Evolutionary conservation across 169 alveolate genomes (phyloP).

Genomic region (Perkinsus olseni): DNA sequence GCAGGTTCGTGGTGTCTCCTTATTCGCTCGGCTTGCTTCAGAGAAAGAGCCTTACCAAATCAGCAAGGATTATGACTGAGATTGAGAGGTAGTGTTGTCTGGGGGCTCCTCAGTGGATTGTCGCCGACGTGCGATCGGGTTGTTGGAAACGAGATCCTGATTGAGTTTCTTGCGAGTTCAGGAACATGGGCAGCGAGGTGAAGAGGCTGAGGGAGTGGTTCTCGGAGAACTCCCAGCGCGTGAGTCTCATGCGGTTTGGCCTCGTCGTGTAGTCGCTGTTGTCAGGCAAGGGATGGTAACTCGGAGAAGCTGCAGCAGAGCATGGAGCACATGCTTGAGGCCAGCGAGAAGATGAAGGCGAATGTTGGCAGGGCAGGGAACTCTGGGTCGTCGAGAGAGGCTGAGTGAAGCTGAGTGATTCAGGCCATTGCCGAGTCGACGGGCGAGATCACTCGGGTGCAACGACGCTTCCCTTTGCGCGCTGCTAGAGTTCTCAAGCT

Average conservation of each 20-base stretch:
- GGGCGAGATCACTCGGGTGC: background rate
- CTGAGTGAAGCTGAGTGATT: background rate
- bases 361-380: background rate
- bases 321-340: background rate
- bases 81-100: too few relatives aligned
- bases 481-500: background rate
- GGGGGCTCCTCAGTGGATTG: too few relatives aligned
- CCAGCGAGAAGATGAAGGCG: background rate
- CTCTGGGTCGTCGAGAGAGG: too few relatives aligned
- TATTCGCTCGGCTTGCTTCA: too few relatives aligned
- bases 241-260: background rate
- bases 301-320: background rate
- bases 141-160: background rate
- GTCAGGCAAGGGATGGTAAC: background rate
- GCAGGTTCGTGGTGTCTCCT: too few relatives aligned
- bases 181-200: background rate
- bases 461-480: background rate
- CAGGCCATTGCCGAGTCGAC: background rate
- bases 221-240: background rate
- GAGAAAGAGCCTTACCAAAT: too few relatives aligned
- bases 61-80: too few relatives aligned
- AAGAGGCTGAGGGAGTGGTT: background rate
- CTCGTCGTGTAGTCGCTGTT: background rate
- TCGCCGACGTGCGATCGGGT: too few relatives aligned
- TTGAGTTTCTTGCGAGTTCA: background rate